phyloP scores from a whole-genome alignment of 805 yeast genomes.

The Kazachstania psychrophila region DNA sequence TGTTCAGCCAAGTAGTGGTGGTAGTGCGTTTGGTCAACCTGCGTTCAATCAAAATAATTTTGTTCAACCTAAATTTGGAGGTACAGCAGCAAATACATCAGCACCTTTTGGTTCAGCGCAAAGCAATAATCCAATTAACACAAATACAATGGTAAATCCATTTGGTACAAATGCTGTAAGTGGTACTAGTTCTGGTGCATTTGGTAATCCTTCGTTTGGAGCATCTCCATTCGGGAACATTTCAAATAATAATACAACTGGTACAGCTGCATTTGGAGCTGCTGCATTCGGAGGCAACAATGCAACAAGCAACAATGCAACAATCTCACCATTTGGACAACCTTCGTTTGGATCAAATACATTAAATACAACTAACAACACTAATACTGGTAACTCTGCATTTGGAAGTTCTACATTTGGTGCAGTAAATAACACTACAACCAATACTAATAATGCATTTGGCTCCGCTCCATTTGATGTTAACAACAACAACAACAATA shows the following conservation, averaged over 20 bases:
- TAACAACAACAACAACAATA: neutral
- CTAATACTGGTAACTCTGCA: constrained; percentile 1
- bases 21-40: neutral
- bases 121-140: neutral
- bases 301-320: too few species aligned
- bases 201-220: constrained; percentile 14
- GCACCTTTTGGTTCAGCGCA: neutral
- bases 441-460: constrained; percentile 3
- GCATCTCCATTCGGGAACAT: neutral
- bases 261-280: constrained; percentile 21
- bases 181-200: constrained; percentile 3
- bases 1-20: neutral
- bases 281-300: too few species aligned
- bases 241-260: constrained; percentile 5
- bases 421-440: constrained; percentile 3
- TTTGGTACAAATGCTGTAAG: neutral
- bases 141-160: neutral
- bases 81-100: neutral
- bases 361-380: neutral
- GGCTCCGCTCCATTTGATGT: constrained; percentile 6
- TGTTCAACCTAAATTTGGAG: neutral
- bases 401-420: constrained; percentile 10
- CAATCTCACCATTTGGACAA: too few species aligned
- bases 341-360: too few species aligned
- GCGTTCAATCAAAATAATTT: too few species aligned